Base-by-base conservation (phyloP, 352 stramenopile genomes). In the Globisporangium nagaii region DNA sequence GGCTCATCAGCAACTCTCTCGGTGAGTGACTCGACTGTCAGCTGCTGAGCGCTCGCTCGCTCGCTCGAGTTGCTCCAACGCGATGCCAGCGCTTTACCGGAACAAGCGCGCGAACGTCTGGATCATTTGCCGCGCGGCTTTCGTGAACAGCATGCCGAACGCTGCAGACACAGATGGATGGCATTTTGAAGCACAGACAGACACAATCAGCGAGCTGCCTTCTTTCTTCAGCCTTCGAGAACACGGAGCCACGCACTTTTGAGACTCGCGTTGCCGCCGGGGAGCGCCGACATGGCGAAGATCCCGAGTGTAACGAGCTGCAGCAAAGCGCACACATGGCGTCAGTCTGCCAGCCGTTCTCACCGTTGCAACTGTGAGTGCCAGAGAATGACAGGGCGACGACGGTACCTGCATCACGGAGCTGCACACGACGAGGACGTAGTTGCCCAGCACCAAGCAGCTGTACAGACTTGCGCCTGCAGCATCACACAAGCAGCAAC, bases 371-470 rank as follows among this genome's bases (percentile, higher is more conserved):
- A n/a, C n/a, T n/a, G n/a, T n/a, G n/a, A n/a, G n/a, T n/a, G n/a
- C n/a, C n/a, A n/a, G n/a, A n/a, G n/a, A n/a, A n/a, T n/a, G n/a
- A n/a, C n/a, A n/a, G n/a, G n/a, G n/a, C n/a, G n/a, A n/a, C n/a
- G n/a, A n/a, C n/a, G n/a, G 15, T 48, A 78, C 63, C 65, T 81
- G 71, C 15, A 72, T 58, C 13, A 88, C 65, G 0, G 83, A 88
- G 63, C 79, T 93, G 60, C 86, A 60, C 41, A 93, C 73, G n/a
- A 93, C 83, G 19, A 90, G 73, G 25, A 93, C 63, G 62, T 93
- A 93, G 65, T 84, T 89, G 20, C 80, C 80, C 35, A 93, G 62
- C 43, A 93, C 69, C n/a, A 93, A 57, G 58, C 83, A 93, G 61
- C 78, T 88, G 51, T 93, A 93, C 24, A 93, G 55, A 30, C 80